Evolutionary conservation across 2,329 filamentous ascomycete species (phyloP), one percentile per base, ranked within the genome.

Genomic region (Botrytis deweyae): DNA sequence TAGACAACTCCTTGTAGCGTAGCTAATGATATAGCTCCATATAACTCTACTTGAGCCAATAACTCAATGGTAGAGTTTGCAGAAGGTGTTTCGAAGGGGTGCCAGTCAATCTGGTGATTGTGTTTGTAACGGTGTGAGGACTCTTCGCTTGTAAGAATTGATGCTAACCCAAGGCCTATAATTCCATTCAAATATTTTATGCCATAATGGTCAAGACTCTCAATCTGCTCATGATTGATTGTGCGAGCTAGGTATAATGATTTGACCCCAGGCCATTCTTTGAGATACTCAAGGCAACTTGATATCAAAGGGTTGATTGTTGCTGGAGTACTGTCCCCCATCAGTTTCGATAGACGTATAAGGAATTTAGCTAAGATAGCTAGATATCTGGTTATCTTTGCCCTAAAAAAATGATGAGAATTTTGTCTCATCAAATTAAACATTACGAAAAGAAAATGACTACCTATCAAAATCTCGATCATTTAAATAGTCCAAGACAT

Each of bases 151-250:
- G 59, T 62, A 40, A 38, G 20, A 20, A 38, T 38, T 3, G 59
- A 62, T 40, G 59, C 59, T 38, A 62, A 25, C 59, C 59, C 9
- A 62, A 62, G 59, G 36, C 59, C 59, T 62, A 62, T 62, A 62
- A 62, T 0, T 25, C 33, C 59, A 40, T 62, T 62, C 10, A 40
- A 62, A 40, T 62, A 62, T n/a, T 62, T 62, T 38, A 62, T 62
- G 6, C 22, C 33, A 5, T 4, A 25, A 40, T 62, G 36, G 22
- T 38, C 22, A 62, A 62, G 36, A 40, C 3, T 62, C 14, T 62
- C 59, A 14, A 62, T 40, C 33, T 25, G 33, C 8, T 40, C 33
- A 38, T n/a, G 6, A 16, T 16, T 40, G 33, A 62, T 62, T 22
- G 36, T 36, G 2, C 20, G 59, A 62, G 22, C 59, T 62, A 62